Conservation (phyloP, 106 monocot species). For the Dendrobium huoshanense region DNA sequence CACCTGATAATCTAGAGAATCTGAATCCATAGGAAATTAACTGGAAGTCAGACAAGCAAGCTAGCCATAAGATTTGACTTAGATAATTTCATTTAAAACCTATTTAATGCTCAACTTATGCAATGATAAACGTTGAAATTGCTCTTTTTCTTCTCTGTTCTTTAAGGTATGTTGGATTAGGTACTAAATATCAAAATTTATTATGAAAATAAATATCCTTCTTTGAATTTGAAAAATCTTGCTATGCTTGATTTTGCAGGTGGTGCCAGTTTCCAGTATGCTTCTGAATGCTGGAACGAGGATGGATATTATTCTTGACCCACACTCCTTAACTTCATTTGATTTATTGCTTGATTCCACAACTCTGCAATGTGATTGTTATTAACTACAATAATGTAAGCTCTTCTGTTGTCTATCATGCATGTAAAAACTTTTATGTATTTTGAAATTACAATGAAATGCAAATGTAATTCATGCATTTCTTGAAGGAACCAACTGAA, state of each 20-base stretch:
- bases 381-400: not conserved
- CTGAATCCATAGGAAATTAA: not conserved
- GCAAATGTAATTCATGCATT: too few relatives aligned
- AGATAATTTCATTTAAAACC: too few relatives aligned
- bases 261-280: conserved; percentile 30
- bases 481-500: too few relatives aligned
- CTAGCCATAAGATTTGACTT: not conserved
- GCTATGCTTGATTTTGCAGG: conserved; percentile 31
- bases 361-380: not conserved
- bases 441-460: not conserved
- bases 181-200: too few relatives aligned
- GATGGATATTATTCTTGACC: conserved; percentile 36
- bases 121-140: too few relatives aligned
- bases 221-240: not conserved
- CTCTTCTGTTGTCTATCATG: not conserved
- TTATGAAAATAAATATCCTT: not conserved
- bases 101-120: too few relatives aligned
- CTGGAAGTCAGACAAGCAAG: too few relatives aligned
- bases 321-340: conserved; percentile 53
- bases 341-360: conserved; percentile 37
- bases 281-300: conserved; percentile 35
- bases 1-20: not conserved
- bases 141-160: too few relatives aligned
- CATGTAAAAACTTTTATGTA: not conserved
- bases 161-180: too few relatives aligned